These are phyloP conservation scores for Penicillium canescens DNA, from an alignment of 495 filamentous ascomycete genomes.

Conservation along the genomic window DNA sequence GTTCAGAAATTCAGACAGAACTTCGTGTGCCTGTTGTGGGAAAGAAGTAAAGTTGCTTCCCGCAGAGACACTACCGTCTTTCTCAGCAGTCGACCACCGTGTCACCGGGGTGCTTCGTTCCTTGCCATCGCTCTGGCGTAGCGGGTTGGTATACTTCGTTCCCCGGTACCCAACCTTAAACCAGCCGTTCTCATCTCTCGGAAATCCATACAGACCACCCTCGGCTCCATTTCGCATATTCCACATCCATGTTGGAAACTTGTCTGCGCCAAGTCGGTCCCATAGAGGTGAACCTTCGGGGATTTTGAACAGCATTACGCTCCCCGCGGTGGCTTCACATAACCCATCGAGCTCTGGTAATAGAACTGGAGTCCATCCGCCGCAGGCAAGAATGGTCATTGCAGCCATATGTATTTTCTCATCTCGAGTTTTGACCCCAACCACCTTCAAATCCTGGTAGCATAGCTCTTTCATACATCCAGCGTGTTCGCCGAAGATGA, in stretches of 20 bases:
- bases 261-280: slow-evolving; percentile 13
- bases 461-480: no score
- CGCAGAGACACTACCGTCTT: no score
- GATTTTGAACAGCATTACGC: slow-evolving; percentile 35
- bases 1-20: slow-evolving; percentile 32
- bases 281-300: slow-evolving; percentile 27
- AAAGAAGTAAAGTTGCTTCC: not conserved
- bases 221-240: slow-evolving; percentile 32
- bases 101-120: slow-evolving; percentile 38
- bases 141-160: slow-evolving; percentile 40
- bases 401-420: slow-evolving; percentile 47
- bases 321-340: slow-evolving; percentile 46
- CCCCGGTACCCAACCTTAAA: slow-evolving; percentile 48
- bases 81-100: slow-evolving; percentile 20
- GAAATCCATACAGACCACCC: slow-evolving; percentile 40
- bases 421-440: slow-evolving; percentile 34
- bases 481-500: slow-evolving; percentile 23
- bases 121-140: slow-evolving; percentile 25
- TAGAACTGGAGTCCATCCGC: slow-evolving; percentile 72
- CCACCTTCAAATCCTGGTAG: slow-evolving; percentile 4
- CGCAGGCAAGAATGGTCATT: slow-evolving; percentile 72
- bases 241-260: slow-evolving; percentile 33
- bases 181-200: slow-evolving; percentile 33
- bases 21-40: slow-evolving; percentile 9
- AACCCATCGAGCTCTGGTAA: slow-evolving; percentile 43